Percentiles rank a stretch among this genome's conserved stretches.
phyloP scores from a whole-genome alignment of 768 basidiomycete genomes.

The Serendipita sp. region DNA sequence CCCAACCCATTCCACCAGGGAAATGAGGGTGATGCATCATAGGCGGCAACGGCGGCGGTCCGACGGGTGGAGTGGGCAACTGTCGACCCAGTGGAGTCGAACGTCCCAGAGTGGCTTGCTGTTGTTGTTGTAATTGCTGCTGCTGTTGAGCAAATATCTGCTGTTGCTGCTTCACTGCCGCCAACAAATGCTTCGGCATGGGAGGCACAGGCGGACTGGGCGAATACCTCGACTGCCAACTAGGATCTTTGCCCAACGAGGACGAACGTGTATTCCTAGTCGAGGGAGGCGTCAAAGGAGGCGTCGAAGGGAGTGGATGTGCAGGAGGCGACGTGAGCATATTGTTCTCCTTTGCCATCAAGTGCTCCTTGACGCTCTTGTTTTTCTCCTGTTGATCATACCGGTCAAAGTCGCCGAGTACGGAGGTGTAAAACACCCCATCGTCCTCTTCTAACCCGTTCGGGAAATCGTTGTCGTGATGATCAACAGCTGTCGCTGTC shows the following conservation, averaged over 20 bases:
- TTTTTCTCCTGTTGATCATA: neutral
- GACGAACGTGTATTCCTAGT: neutral
- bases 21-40: neutral
- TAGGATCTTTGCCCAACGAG: neutral
- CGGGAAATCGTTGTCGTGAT: neutral
- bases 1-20: slow-evolving; percentile 3
- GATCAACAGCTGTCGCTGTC: neutral
- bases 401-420: neutral
- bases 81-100: neutral
- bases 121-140: neutral
- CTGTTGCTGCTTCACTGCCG: neutral
- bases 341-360: neutral
- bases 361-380: neutral
- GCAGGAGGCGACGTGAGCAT: no score
- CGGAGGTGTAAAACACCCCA: neutral
- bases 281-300: no score
- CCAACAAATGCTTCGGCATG: slow-evolving; percentile 2
- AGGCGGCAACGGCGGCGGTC: neutral
- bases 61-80: neutral
- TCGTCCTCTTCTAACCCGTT: neutral
- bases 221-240: neutral
- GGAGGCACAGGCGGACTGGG: neutral
- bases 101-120: neutral
- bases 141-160: neutral
- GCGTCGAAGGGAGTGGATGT: no score